These are phyloP conservation scores for Phytophthora tentaculata DNA, from an alignment of 352 stramenopile genomes.

Conservation along the genomic window DNA sequence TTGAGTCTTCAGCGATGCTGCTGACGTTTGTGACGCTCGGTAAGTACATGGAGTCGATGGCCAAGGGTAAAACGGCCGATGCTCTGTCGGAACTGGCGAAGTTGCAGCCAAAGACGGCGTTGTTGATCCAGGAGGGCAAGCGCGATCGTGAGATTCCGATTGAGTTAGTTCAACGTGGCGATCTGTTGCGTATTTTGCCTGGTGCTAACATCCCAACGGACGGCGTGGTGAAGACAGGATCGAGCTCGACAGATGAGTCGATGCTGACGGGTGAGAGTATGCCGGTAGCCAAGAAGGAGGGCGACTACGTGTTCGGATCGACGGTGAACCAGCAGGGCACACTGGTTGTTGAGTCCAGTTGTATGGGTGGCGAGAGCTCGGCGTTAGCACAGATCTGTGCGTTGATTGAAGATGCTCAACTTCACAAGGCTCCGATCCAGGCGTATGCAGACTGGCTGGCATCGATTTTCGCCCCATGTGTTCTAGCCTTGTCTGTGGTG, in stretches of 20 bases:
- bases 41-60: conserved; percentile 91
- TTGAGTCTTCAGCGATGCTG: conserved; percentile 89
- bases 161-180: conserved; percentile 83
- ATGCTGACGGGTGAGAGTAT: conserved; percentile 91
- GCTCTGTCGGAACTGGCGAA: conserved; percentile 75
- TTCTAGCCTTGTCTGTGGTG: conserved; percentile 20
- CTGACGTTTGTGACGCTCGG: conserved; percentile 88
- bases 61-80: conserved; percentile 86
- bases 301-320: conserved; percentile 86
- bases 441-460: conserved; percentile 69
- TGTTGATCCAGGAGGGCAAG: conserved; percentile 61
- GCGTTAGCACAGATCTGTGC: conserved; percentile 80
- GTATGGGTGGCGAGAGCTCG: conserved; percentile 70
- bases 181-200: conserved; percentile 73
- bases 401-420: conserved; percentile 88
- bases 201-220: conserved; percentile 87
- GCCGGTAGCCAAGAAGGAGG: conserved; percentile 79
- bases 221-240: conserved; percentile 75
- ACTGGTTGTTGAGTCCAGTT: conserved; percentile 84
- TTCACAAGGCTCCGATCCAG: conserved; percentile 90
- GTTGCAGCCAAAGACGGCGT: conserved; percentile 79
- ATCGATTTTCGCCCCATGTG: conserved; percentile 39
- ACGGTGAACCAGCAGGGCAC: conserved; percentile 88
- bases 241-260: conserved; percentile 74
- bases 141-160: conserved; percentile 79